phyloP scores from a whole-genome alignment of 1,284 basidiomycete species.

The Cerrena zonata region DNA sequence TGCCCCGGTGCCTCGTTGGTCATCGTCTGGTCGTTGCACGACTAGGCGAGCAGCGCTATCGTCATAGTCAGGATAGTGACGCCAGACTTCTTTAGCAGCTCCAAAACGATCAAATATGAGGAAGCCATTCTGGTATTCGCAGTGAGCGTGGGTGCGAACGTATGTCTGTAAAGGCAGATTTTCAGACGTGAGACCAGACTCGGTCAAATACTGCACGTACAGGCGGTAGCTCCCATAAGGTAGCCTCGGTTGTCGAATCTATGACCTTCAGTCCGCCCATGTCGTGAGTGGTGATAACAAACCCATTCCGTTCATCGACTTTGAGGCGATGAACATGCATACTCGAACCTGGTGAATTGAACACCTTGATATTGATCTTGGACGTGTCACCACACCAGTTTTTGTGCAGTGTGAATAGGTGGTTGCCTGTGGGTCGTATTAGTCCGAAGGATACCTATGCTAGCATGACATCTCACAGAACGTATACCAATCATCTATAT shows the following conservation, averaged over 20 bases:
- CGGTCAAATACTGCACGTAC: conserved; percentile 28
- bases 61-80: conserved; percentile 32
- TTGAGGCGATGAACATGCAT: conserved; percentile 63
- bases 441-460: not conserved
- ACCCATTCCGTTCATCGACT: conserved; percentile 53
- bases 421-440: not conserved
- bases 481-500: conserved; percentile 44
- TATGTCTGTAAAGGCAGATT: conserved; percentile 40
- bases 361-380: conserved; percentile 30
- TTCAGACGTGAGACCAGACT: too few relatives aligned
- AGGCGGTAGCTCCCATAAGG: conserved; percentile 53
- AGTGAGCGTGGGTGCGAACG: conserved; percentile 56
- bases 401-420: conserved; percentile 22
- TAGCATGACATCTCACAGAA: conserved; percentile 43
- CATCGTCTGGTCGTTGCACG: conserved; percentile 23
- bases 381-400: conserved; percentile 53
- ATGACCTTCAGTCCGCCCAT: conserved; percentile 51
- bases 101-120: conserved; percentile 60
- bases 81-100: conserved; percentile 65
- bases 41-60: conserved; percentile 28
- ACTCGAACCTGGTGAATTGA: conserved; percentile 29
- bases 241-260: conserved; percentile 40
- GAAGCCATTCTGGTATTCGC: conserved; percentile 69
- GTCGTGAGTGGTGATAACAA: conserved; percentile 51
- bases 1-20: conserved; percentile 8